Evolutionary conservation across 139 green algal genomes (phyloP), one percentile per base, ranked within the genome.

Genomic region (Chlamydomonas applanata): DNA sequence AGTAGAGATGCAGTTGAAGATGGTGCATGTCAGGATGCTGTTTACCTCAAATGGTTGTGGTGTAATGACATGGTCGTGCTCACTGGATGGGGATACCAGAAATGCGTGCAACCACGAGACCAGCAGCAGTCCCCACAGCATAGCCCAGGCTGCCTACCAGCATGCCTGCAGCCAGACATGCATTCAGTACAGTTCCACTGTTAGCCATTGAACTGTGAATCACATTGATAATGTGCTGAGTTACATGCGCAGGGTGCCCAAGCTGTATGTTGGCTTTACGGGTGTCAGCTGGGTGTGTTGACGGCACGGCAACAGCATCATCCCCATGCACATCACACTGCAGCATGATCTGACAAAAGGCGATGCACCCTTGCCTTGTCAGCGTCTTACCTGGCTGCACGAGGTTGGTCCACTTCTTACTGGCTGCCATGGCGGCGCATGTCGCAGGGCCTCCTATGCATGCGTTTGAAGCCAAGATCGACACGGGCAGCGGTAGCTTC

Each of bases 381-480:
- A 69, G 52, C 65, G 79, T 16, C 87, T 70, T 4, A 82, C 88
- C 40, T 4, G 92, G 88, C 73, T 91, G 86, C 17, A 96, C 71
- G 81, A 97, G 81, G 27, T 77, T 20, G 0, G 45, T 27, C 93
- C 93, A 97, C 1, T 87, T 83, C 20, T 84, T 71, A 1, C 79
- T 71, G 0, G 73, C 77, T 1, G 92, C 90, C 86, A 95, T 92
- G 20, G 79, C 92, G 45, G 86, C 80, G 53, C 20, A 34, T 29
- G 92, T 97, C 16, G 82, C 89, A 24, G 90, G 82, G 13, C 92
- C 93, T 17, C 93, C 93, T 14, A 96, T 85, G 60, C 87, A 89
- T 7, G 89, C 86, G 60, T 95, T 95, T 64, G 82, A 89, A 0
- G 85, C 91, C 22, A 92, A 83, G 20, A 95, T 67, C 25, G 93